Base-by-base conservation (phyloP, 441 rosid genomes). In the Mallotus japonicus region DNA sequence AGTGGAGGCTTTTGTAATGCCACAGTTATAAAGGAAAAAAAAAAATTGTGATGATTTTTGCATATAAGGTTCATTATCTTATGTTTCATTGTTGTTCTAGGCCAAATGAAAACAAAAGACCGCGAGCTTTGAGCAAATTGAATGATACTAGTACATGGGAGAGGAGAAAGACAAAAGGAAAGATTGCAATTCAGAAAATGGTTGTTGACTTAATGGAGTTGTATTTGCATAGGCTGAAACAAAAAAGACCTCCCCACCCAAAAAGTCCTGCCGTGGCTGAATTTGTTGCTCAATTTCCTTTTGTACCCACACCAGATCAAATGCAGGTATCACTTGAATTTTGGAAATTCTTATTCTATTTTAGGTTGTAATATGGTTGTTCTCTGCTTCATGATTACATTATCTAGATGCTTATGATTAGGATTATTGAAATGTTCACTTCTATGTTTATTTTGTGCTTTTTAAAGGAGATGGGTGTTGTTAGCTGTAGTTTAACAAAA, bases 141-240 rank as follows among this genome's bases (percentile, higher is more conserved):
- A 89, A 75, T 79, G 97, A 95, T 76, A 88, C 93, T 60, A 87
- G 86, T 65, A 84, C 80, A 44, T 95, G 97, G 99, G 92, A 92
- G 81, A 91, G 81, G 84, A 88, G 93, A 81, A 95, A 95, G 90
- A 89, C 88, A 17, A 95, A 95, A 82, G 97, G 99, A 44, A 95
- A 89, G 83, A 92, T 92, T 75, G 96, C 97, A 1, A 91, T 95
- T 70, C 99, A 95, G 85, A 95, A 92, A 82, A 95, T 95, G 98
- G 96, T 92, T 66, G 98, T 92, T 71, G 96, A 92, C 85, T 85
- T 95, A 80, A 91, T 92, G 99, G 99, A 95, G 86, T 86, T 95
- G 22, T 95, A 95, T 84, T 84, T 95, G 72, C 95, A 93, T 67
- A 87, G 99, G 82, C 86, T 95, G 77, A 85, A 87, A 85, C 99